phyloP scores from a whole-genome alignment of 106 monocot species.

The Dendrobium nobile region DNA sequence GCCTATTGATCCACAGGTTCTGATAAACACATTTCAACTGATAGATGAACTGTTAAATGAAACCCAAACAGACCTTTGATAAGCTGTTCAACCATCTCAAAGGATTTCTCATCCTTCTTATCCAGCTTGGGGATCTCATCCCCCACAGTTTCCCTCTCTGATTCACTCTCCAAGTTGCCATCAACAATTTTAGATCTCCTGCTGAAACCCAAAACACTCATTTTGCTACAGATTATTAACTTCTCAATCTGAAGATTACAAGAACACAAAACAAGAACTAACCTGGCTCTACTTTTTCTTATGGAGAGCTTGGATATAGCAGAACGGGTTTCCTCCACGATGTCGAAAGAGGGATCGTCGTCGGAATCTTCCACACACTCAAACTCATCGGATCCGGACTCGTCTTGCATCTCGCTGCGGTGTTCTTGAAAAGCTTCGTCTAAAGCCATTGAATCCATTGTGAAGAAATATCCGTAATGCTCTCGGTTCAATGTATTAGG shows the following conservation, averaged over 20 bases:
- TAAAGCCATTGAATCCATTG: neutral
- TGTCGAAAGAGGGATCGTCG: slow-evolving; percentile 46
- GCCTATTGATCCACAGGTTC: neutral
- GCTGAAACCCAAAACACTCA: neutral
- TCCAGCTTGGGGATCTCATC: slow-evolving; percentile 26
- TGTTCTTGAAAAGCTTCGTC: neutral
- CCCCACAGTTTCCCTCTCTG: neutral
- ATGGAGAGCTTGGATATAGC: slow-evolving; percentile 37
- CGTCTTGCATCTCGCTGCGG: neutral
- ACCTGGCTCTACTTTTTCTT: slow-evolving; percentile 38
- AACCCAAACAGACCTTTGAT: slow-evolving; percentile 53
- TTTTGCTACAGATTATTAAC: neutral
- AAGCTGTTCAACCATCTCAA: slow-evolving; percentile 40
- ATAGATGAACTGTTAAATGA: neutral
- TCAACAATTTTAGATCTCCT: slow-evolving; percentile 3
- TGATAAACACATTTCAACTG: neutral
- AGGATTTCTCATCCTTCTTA: slow-evolving; percentile 32
- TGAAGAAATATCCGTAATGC: neutral
- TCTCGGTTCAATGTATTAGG: neutral
- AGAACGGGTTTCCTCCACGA: slow-evolving; percentile 35
- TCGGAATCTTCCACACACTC: slow-evolving; percentile 34
- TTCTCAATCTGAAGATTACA: neutral
- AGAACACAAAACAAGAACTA: neutral
- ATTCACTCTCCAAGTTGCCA: slow-evolving; percentile 19
- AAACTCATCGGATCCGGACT: neutral